These are phyloP conservation scores for Aristolochia contorta DNA, from an alignment of 164 flowering plant species.

Conservation along the genomic window DNA sequence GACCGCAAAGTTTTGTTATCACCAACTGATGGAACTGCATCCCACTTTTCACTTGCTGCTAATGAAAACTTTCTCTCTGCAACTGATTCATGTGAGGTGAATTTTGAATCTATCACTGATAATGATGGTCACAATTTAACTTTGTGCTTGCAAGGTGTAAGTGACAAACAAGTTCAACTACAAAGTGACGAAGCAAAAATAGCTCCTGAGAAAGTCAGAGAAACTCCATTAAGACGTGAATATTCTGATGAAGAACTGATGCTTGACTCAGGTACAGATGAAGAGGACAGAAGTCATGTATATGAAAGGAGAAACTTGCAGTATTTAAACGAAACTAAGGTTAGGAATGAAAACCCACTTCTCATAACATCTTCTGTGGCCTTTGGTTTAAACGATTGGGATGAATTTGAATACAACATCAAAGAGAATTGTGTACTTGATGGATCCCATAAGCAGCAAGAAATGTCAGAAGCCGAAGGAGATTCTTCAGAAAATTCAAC, in stretches of 20 bases:
- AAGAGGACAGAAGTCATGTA: slow-evolving; percentile 23
- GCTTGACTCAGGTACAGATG: slow-evolving; percentile 44
- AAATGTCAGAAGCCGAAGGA: slow-evolving; percentile 11
- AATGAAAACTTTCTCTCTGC: slow-evolving; percentile 5
- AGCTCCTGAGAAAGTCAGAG: slow-evolving; percentile 26
- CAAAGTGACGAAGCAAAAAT: slow-evolving; percentile 14
- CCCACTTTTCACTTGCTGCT: neutral
- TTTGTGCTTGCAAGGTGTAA: slow-evolving; percentile 2
- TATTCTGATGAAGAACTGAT: slow-evolving; percentile 66
- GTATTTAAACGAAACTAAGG: slow-evolving; percentile 10
- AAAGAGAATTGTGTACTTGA: slow-evolving; percentile 11
- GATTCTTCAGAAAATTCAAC: neutral
- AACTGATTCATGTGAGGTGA: neutral
- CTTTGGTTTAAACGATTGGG: slow-evolving; percentile 84
- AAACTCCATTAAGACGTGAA: slow-evolving; percentile 27
- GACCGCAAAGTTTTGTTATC: neutral
- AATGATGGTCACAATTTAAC: slow-evolving; percentile 1
- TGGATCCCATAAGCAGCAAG: slow-evolving; percentile 3
- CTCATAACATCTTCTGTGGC: slow-evolving; percentile 55
- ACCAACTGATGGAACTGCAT: neutral
- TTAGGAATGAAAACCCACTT: slow-evolving; percentile 34
- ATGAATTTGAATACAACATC: slow-evolving; percentile 49
- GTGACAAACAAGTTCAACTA: slow-evolving; percentile 8
- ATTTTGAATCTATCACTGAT: neutral
- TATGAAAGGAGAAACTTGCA: slow-evolving; percentile 12